Evolutionary conservation across 305 asterid genomes (phyloP).

Genomic region (Solanum hybrid): DNA sequence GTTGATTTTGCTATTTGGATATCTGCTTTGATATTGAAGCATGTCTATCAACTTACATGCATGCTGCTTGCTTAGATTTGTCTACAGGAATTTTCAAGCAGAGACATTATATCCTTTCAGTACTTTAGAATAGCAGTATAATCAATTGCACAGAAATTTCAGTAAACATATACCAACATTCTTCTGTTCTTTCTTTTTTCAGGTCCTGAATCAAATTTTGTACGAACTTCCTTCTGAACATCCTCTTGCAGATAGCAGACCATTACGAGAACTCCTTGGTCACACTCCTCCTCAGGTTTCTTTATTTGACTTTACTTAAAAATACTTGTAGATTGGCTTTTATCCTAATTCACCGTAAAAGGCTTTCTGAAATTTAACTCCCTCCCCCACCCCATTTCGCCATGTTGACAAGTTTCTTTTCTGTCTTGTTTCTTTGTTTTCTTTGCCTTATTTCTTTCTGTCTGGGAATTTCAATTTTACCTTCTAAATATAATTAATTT

Average conservation of each 20-base stretch:
- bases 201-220: conserved; percentile 86
- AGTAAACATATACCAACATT: not conserved
- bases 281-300: conserved; percentile 91
- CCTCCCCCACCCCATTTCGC: not conserved
- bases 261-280: conserved; percentile 92
- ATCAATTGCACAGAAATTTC: not conserved
- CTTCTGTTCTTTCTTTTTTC: not conserved
- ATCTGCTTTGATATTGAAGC: not conserved
- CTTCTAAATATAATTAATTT: not conserved
- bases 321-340: not conserved
- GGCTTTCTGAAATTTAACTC: not conserved
- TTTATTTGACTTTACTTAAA: not conserved
- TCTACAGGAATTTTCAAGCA: not conserved
- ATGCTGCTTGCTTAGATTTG: not conserved
- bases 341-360: not conserved
- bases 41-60: conserved; percentile 1
- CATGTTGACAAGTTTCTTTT: not conserved
- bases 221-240: conserved; percentile 91
- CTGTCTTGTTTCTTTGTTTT: not conserved
- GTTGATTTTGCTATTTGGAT: conserved; percentile 9
- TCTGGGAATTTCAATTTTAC: not conserved
- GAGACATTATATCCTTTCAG: not conserved
- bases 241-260: conserved; percentile 90
- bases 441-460: not conserved
- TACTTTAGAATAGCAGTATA: not conserved